Base-by-base conservation (phyloP, 2,329 filamentous ascomycete genomes). In the Cordyceps fumosorosea region DNA sequence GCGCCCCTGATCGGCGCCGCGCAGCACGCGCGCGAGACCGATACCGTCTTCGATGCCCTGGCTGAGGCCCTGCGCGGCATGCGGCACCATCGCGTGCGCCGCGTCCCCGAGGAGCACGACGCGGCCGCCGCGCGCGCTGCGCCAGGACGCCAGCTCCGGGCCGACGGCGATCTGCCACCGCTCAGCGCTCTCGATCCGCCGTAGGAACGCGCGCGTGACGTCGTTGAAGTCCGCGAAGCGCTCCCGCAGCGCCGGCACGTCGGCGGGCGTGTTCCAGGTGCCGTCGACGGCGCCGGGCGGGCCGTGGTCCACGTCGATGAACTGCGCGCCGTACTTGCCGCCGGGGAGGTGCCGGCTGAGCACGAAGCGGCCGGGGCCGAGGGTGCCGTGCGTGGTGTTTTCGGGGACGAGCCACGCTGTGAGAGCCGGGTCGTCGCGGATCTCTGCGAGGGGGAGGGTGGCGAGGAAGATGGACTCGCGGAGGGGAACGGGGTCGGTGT, bases 11-110 rank as follows among this genome's bases (percentile, higher is more conserved):
- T 18, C 51, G 10, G 5, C 29, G 29, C 20, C 29, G 7, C 37
- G 34, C 11, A 62, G 48, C 54, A 58, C 51, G 3, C 29, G 24
- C 24, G 60, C 60, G 2, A 62, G 54, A 20, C 60, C 57, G 20
- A 62, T 32, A 37, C 45, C 60, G 48, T 62, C 60, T 26, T 62
- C 60, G 47, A 62, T 48, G 14, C 60, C 60, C 48, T 62, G 60
- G 20, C 60, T 62, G 14, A 62, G 34, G 5, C 60, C 60, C 45
- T 62, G 60, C n/a, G 60, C 60, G 14, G 53, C 60, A 42, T 62
- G 60, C 37, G 60, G 60, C 29, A 62, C 51, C 60, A 62, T 62
- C 34, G 60, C 60, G 40, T 62, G 60, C 18, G 60, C 60, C 26
- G 60, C 60, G 40, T 62, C 60, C n/a, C 60, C 60, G 1, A 62